Percentiles rank a stretch among this genome's conserved stretches.
Conservation (phyloP, 768 basidiomycete genomes). For the Hortiboletus campestris region DNA sequence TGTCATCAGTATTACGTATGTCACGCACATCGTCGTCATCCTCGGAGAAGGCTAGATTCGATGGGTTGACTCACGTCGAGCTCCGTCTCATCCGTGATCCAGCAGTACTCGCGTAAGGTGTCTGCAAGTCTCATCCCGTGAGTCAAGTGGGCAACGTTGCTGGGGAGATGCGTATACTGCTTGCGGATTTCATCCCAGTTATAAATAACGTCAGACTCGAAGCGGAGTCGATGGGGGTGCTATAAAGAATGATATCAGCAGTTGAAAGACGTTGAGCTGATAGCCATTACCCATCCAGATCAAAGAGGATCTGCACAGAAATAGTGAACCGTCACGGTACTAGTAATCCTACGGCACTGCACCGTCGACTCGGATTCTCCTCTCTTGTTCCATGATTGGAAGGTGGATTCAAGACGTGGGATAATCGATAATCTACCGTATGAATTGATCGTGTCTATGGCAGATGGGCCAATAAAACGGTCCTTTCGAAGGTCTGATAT, state of each 20-base stretch:
- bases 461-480: neutral
- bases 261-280: neutral
- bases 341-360: constrained; percentile 48
- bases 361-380: constrained; percentile 42
- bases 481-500: neutral
- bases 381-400: constrained; percentile 18
- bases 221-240: constrained; percentile 79
- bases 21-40: too few relatives aligned
- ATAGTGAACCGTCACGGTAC: neutral
- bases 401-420: neutral
- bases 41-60: too few relatives aligned
- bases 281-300: constrained; percentile 61
- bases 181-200: constrained; percentile 72
- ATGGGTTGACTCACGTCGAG: constrained; percentile 48
- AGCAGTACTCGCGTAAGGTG: constrained; percentile 69
- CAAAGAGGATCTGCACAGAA: constrained; percentile 56
- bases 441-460: constrained; percentile 4
- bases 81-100: constrained; percentile 53
- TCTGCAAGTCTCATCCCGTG: constrained; percentile 79
- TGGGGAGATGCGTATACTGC: constrained; percentile 54
- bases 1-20: too few relatives aligned
- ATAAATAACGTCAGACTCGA: constrained; percentile 74
- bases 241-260: constrained; percentile 26
- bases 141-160: constrained; percentile 53
- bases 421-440: neutral